Evolutionary conservation across 2,329 filamentous ascomycete species (phyloP).

Genomic region (Chrysoporthe deuterocubensis): DNA sequence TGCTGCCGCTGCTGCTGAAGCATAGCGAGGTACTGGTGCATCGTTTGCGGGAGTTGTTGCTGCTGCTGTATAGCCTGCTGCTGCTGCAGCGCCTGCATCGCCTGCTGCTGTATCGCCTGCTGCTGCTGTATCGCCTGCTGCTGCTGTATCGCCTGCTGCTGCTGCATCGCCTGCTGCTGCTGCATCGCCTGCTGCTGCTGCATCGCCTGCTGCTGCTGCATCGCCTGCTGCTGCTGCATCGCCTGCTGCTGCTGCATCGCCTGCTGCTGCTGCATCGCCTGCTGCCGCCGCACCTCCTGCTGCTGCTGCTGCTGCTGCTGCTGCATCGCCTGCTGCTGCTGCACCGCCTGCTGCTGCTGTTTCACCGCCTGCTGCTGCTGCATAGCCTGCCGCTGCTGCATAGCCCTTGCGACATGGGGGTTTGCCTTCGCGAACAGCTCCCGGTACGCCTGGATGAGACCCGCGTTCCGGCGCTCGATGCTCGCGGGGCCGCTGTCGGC

Average conservation of each 20-base stretch:
- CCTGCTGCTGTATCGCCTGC: background rate
- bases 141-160: background rate
- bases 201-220: constrained; percentile 4
- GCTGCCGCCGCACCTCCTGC: constrained; percentile 11
- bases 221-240: constrained; percentile 6
- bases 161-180: constrained; percentile 9
- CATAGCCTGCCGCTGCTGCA: background rate
- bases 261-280: background rate
- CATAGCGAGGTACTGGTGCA: background rate
- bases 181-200: constrained; percentile 8
- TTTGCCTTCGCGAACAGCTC: constrained; percentile 7
- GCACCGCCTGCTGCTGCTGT: constrained; percentile 9
- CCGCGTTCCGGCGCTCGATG: constrained; percentile 29
- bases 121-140: background rate
- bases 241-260: background rate
- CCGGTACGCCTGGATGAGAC: constrained; percentile 28
- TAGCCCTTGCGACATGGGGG: background rate
- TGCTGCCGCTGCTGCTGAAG: constrained; percentile 4
- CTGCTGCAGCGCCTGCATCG: background rate
- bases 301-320: constrained; percentile 12
- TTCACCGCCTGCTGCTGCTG: constrained; percentile 8
- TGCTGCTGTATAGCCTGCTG: background rate
- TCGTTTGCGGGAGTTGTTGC: background rate
- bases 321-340: background rate
- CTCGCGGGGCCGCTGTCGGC: constrained; percentile 5